A percentile compares a stretch with the other conserved stretches of the same genome.
These are phyloP conservation scores for Salix dunnii DNA, from an alignment of 345 rosid species.

Conservation along the genomic window DNA sequence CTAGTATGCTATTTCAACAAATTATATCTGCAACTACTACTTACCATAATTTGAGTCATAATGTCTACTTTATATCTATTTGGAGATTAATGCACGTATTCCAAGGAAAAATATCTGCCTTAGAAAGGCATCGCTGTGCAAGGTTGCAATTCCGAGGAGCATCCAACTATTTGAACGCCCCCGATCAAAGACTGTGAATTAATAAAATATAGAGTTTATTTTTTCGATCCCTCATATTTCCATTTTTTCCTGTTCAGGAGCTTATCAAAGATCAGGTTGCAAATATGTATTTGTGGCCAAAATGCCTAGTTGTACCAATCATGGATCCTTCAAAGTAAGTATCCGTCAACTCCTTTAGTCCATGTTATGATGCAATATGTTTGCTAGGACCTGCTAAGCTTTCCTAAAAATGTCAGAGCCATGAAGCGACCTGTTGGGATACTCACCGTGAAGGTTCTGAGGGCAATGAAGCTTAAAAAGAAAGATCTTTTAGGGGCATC, in stretches of 20 bases:
- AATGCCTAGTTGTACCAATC: slow-evolving; percentile 63
- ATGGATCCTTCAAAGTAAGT: slow-evolving; percentile 79
- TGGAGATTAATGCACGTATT: background rate
- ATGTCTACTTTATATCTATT: background rate
- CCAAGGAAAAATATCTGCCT: background rate
- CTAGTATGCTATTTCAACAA: background rate
- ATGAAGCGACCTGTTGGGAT: slow-evolving; percentile 81
- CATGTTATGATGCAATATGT: background rate
- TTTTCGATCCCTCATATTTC: background rate
- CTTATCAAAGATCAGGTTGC: slow-evolving; percentile 94
- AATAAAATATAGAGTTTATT: no score
- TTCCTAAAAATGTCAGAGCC: slow-evolving; percentile 50
- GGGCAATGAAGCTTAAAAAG: slow-evolving; percentile 74
- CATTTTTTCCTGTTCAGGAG: slow-evolving; percentile 49
- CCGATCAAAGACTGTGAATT: no score
- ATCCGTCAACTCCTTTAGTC: background rate
- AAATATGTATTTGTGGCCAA: slow-evolving; percentile 96
- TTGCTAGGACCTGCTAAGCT: background rate
- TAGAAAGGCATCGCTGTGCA: background rate
- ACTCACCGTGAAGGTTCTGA: slow-evolving; percentile 69
- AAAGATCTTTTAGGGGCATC: slow-evolving; percentile 88
- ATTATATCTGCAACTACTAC: background rate
- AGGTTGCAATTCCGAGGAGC: background rate
- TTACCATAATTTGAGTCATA: background rate
- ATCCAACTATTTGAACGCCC: background rate